Conservation (phyloP, 169 alveolate species). For the Plasmodium fragile region DNA sequence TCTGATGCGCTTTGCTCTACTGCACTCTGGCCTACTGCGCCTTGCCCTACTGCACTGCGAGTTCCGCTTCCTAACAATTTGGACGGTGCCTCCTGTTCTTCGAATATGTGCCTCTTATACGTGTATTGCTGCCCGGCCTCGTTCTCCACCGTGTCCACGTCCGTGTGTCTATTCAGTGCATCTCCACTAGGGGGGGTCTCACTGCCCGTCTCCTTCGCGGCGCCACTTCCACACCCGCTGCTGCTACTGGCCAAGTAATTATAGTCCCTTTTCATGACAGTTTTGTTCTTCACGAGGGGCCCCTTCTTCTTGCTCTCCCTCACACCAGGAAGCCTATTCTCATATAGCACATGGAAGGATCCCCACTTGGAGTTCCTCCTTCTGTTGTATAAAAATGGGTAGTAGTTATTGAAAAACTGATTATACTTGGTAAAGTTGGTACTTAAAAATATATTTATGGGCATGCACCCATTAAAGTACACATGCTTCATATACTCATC, state of each 20-base stretch:
- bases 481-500: slow-evolving; percentile 48
- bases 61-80: neutral
- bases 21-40: neutral
- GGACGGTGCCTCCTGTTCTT: neutral
- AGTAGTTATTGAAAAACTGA: slow-evolving; percentile 19
- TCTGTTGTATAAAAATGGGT: slow-evolving; percentile 31
- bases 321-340: neutral
- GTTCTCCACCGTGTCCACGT: neutral
- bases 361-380: slow-evolving; percentile 46
- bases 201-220: neutral
- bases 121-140: neutral
- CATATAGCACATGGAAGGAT: slow-evolving; percentile 41
- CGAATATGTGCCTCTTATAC: neutral
- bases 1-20: too few species aligned
- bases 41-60: neutral
- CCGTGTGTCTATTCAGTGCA: too few species aligned
- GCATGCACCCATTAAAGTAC: slow-evolving; percentile 46
- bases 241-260: slow-evolving; percentile 4
- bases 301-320: neutral
- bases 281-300: slow-evolving; percentile 2
- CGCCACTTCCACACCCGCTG: slow-evolving; percentile 1
- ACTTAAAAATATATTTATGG: slow-evolving; percentile 47
- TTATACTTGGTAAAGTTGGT: slow-evolving; percentile 34
- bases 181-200: too few species aligned
- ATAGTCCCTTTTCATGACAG: slow-evolving; percentile 50